These are phyloP conservation scores for Tripterygium wilfordii DNA, from an alignment of 177 flowering plant species.

Conservation along the genomic window DNA sequence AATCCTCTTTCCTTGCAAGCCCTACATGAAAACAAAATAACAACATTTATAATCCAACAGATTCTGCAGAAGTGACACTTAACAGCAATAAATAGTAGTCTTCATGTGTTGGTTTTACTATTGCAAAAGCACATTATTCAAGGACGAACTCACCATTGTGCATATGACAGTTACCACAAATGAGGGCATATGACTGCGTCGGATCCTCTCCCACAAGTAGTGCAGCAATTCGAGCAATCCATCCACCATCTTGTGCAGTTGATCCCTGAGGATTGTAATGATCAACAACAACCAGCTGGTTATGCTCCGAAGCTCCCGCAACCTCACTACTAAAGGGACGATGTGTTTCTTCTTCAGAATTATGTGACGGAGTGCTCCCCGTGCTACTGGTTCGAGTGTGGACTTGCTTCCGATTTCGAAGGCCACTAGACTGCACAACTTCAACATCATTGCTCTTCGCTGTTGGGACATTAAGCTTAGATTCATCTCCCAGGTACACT, in stretches of 20 bases:
- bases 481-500: constrained; percentile 63
- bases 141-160: constrained; percentile 96
- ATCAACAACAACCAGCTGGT: constrained; percentile 59
- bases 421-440: constrained; percentile 56
- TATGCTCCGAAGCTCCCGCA: constrained; percentile 18
- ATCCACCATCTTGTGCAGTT: constrained; percentile 53
- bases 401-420: constrained; percentile 58
- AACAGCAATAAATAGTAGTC: too few relatives aligned
- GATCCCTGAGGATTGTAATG: constrained; percentile 47
- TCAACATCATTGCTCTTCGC: constrained; percentile 80
- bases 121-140: too few relatives aligned
- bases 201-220: constrained; percentile 98
- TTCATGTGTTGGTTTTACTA: too few relatives aligned
- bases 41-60: neutral
- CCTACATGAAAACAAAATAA: constrained; percentile 39
- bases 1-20: constrained; percentile 88
- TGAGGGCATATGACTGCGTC: constrained; percentile 84
- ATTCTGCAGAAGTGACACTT: too few relatives aligned
- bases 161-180: constrained; percentile 96
- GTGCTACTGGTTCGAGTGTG: constrained; percentile 40
- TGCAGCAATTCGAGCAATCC: constrained; percentile 92
- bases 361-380: constrained; percentile 30
- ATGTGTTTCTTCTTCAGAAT: constrained; percentile 31
- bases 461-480: constrained; percentile 22
- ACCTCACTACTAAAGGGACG: constrained; percentile 19